Evolutionary conservation across 2,329 filamentous ascomycete genomes (phyloP), one percentile per base, ranked within the genome.

Genomic region (Hortaea werneckii): DNA sequence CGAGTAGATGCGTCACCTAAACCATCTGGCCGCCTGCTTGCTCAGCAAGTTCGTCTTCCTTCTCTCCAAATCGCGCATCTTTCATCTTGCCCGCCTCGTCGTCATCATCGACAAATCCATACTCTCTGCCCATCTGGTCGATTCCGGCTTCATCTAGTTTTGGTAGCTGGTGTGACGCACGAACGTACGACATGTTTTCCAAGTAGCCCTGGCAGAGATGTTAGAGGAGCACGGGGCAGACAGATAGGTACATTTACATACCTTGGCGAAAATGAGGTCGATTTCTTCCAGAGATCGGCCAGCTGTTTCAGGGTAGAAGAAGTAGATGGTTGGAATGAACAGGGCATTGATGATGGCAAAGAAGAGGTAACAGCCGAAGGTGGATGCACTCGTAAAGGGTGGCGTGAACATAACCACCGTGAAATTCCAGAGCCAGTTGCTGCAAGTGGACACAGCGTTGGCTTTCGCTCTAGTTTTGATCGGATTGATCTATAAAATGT

Each of bases 321-420:
- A 50, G 42, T 74, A 85, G 5, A 87, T 40, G 60, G 76, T 67
- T n/a, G 74, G 73, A 39, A 77, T 67, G 63, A 75, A 76, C 37
- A 61, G 51, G 6, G 65, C 71, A 65, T 76, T 76, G 47, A 75
- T 65, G n/a, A 67, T 61, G 4, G 69, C 71, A 56, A 77, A 77
- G 61, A 69, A 60, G 37, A 70, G 59, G 53, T 69, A 69, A 5
- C 65, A 67, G 9, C 41, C 56, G 55, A 42, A 47, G 46, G 50
- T 20, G 26, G 30, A 37, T 42, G 42, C n/a, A 26, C 32, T 32
- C 8, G 65, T 55, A 49, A 67, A 56, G 9, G 68, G 61, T 0
- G 68, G 67, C 0, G 66, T 69, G 43, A 69, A 68, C 67, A 55
- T 69, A 46, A 69, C 66, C 20, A 52, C 48, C 8, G 46, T 50